Base-by-base conservation (phyloP, 2,329 filamentous ascomycete genomes). In the Rhinocladiella similis region DNA sequence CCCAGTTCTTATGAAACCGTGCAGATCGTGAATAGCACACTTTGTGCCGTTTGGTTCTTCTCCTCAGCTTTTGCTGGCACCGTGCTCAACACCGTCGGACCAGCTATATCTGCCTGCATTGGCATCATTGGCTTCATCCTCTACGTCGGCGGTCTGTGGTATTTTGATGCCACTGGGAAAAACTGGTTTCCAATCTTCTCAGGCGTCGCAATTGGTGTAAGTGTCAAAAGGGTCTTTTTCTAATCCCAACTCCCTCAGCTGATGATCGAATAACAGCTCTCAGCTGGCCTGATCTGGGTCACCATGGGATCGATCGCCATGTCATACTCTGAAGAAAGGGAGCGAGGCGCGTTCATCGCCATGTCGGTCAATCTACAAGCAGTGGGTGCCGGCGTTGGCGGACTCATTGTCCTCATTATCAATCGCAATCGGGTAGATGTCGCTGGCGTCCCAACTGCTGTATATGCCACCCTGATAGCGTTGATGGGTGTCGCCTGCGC, bases 321-420 rank as follows among this genome's bases (percentile, higher is more conserved):
- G 22, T 65, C 69, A 0, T 72, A 72, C 39, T 63, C 70, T 1
- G 70, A 72, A 39, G 70, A 72, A 50, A 58, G 63, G 7, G 67
- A 72, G 27, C 66, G 67, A 46, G 69, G 69, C 1, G 53, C 53
- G 9, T 72, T 66, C 46, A 66, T 69, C 36, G 65, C 68, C 7
- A 67, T 65, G 9, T 63, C 63, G 18, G 59, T 68, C 25, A 71
- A 69, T 50, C 63, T 70, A 3, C 66, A 70, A 35, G 69, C 68
- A 5, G 54, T 66, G 2, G 69, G 69, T 19, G 41, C 41, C 18
- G 50, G 39, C n/a, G 47, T 58, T 20, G 55, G 55, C 5, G 46
- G 41, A 2, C 10, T 58, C 45, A 58, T 58, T 20, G 41, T 50
- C 20, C 39, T 58, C 14, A 36, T 58, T 41, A 54, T 58, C 50